Percentiles rank a stretch among this genome's conserved stretches.
phyloP scores from a whole-genome alignment of 768 basidiomycete genomes.

The Agaricus bisporus region DNA sequence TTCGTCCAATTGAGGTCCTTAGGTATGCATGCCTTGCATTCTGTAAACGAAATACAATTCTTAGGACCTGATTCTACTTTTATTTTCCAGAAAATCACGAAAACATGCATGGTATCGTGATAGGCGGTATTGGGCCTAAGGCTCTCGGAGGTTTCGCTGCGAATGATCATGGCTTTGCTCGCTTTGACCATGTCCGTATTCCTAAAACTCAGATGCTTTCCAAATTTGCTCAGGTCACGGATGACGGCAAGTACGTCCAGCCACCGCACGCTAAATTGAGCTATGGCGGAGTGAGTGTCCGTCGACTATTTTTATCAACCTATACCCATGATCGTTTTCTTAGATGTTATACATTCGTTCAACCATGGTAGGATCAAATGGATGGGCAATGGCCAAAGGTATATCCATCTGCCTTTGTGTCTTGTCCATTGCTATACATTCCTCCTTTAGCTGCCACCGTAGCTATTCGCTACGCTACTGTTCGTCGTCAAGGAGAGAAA shows the following conservation, averaged over 20 bases:
- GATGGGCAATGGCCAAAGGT: constrained; percentile 67
- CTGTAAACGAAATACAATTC: neutral
- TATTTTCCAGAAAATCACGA: constrained; percentile 46
- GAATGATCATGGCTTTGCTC: constrained; percentile 64
- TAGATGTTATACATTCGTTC: constrained; percentile 76
- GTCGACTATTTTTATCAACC: neutral
- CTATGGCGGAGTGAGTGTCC: constrained; percentile 59
- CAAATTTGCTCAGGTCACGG: constrained; percentile 64
- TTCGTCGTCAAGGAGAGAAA: constrained; percentile 60
- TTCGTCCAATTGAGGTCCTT: constrained; percentile 62
- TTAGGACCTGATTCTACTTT: neutral
- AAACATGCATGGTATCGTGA: constrained; percentile 50
- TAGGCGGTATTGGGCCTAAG: constrained; percentile 74
- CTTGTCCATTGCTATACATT: neutral
- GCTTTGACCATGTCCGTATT: constrained; percentile 59
- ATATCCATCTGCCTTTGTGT: neutral
- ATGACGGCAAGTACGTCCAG: constrained; percentile 55
- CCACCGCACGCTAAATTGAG: constrained; percentile 72
- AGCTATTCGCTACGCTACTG: constrained; percentile 65
- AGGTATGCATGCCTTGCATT: constrained; percentile 29
- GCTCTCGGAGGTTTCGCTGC: constrained; percentile 41
- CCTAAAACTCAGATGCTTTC: constrained; percentile 71
- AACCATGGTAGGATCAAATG: constrained; percentile 54
- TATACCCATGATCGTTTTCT: neutral
- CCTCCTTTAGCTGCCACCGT: constrained; percentile 44